A percentile compares a stretch with the other conserved stretches of the same genome.
These are phyloP conservation scores for Hypsizygus marmoreus DNA, from an alignment of 768 basidiomycete genomes.

Conservation along the genomic window DNA sequence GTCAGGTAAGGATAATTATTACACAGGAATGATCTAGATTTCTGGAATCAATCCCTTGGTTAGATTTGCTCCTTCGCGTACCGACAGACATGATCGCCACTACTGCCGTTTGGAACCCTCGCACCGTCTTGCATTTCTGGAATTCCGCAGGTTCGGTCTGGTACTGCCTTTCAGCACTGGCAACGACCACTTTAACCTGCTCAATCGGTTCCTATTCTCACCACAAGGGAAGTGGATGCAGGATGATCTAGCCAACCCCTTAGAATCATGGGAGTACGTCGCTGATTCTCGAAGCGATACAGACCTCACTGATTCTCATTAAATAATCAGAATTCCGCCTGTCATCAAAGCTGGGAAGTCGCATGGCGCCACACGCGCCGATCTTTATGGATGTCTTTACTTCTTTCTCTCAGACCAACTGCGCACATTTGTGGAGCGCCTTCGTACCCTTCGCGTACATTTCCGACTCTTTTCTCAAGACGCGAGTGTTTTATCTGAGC, in stretches of 20 bases:
- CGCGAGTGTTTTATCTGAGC: too few relatives aligned
- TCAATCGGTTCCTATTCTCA: too few relatives aligned
- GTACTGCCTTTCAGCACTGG: too few relatives aligned
- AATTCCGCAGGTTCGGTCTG: background rate
- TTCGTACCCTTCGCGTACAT: background rate
- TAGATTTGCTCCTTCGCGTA: too few relatives aligned
- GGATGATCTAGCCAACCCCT: constrained; percentile 1
- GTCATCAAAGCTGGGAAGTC: constrained; percentile 3
- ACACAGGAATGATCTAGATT: too few relatives aligned
- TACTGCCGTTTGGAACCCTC: constrained; percentile 2
- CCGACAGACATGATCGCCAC: too few relatives aligned
- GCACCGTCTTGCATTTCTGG: background rate
- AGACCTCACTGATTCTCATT: constrained; percentile 1
- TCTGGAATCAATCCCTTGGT: too few relatives aligned
- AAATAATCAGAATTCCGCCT: background rate
- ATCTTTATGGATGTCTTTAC: too few relatives aligned
- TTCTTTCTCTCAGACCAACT: too few relatives aligned
- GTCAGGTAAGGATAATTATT: too few relatives aligned
- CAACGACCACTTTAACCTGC: too few relatives aligned
- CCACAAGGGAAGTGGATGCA: background rate
- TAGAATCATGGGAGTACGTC: constrained; percentile 4
- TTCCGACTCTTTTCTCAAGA: background rate
- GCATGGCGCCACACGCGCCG: background rate
- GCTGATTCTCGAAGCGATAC: background rate
- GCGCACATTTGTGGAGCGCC: constrained; percentile 2